Evolutionary conservation across 2,329 filamentous ascomycete species (phyloP).

Genomic region (Ophidiomyces ophidiicola): DNA sequence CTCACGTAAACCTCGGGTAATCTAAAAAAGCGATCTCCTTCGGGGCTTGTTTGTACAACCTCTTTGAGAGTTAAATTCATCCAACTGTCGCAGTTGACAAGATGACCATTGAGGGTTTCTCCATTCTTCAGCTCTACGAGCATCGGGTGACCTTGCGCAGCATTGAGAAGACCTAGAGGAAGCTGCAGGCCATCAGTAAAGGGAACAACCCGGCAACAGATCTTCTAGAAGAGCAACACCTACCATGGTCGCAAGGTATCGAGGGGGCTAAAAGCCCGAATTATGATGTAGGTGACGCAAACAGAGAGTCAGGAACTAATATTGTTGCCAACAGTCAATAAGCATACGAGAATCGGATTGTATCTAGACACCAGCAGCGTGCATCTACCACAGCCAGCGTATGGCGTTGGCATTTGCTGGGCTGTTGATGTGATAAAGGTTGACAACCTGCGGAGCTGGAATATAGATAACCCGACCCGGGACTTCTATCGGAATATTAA

Average conservation of each 20-base stretch:
- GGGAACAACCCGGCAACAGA: neutral
- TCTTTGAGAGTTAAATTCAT: slow-evolving; percentile 98
- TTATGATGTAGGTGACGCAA: no score
- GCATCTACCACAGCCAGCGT: no score
- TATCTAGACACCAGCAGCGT: no score
- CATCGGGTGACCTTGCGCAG: slow-evolving; percentile 95
- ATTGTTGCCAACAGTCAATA: no score
- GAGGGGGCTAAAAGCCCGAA: no score
- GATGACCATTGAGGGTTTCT: slow-evolving; percentile 90
- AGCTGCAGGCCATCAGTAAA: slow-evolving; percentile 33
- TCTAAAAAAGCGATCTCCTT: slow-evolving; percentile 86
- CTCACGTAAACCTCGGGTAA: slow-evolving; percentile 91
- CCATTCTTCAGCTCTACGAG: slow-evolving; percentile 95
- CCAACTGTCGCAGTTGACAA: slow-evolving; percentile 97
- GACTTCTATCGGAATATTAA: no score
- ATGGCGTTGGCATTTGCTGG: no score
- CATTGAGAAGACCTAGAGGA: slow-evolving; percentile 70
- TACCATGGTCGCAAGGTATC: slow-evolving; percentile 2
- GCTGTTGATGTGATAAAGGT: no score
- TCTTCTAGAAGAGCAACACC: neutral
- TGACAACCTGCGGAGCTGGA: no score
- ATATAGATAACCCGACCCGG: no score
- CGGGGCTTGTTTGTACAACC: slow-evolving; percentile 89
- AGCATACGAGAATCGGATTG: no score
- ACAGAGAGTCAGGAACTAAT: no score